phyloP scores from a whole-genome alignment of 805 yeast genomes.

The Candida argentea region DNA sequence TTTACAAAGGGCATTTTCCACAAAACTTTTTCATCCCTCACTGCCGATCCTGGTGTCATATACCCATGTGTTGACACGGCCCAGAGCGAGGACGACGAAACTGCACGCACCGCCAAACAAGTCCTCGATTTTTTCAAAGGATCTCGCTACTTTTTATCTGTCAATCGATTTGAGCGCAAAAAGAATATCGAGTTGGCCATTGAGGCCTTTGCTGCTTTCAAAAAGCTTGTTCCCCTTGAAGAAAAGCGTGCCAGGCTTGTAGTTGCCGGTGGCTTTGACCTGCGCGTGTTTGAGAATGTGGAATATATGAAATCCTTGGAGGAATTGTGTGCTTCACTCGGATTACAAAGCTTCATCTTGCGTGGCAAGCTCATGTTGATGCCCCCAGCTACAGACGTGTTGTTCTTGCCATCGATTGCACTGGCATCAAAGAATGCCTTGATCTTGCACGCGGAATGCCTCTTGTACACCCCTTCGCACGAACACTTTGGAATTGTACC shows the following conservation, averaged over 20 bases:
- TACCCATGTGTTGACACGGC: conserved; percentile 70
- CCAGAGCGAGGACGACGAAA: conserved; percentile 9
- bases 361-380: conserved; percentile 26
- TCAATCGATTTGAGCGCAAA: conserved; percentile 83
- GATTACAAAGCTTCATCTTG: conserved; percentile 35
- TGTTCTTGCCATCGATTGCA: conserved; percentile 76
- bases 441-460: conserved; percentile 43
- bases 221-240: conserved; percentile 18
- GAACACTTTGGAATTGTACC: conserved; percentile 99
- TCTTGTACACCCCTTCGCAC: conserved; percentile 80
- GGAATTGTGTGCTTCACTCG: conserved; percentile 32
- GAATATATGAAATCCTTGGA: conserved; percentile 57
- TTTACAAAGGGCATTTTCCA: conserved; percentile 69
- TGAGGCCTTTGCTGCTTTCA: conserved; percentile 45
- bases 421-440: conserved; percentile 55
- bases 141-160: conserved; percentile 47
- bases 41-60: conserved; percentile 42
- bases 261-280: conserved; percentile 88
- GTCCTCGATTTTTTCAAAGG: conserved; percentile 25
- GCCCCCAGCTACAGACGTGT: conserved; percentile 35
- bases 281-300: conserved; percentile 64
- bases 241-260: conserved; percentile 43
- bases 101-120: conserved; percentile 16
- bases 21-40: conserved; percentile 43
- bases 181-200: conserved; percentile 78